Percentiles rank a stretch among this genome's conserved stretches.
Evolutionary conservation across 106 monocot genomes (phyloP).

Genomic region (Xerophyta viscosa): DNA sequence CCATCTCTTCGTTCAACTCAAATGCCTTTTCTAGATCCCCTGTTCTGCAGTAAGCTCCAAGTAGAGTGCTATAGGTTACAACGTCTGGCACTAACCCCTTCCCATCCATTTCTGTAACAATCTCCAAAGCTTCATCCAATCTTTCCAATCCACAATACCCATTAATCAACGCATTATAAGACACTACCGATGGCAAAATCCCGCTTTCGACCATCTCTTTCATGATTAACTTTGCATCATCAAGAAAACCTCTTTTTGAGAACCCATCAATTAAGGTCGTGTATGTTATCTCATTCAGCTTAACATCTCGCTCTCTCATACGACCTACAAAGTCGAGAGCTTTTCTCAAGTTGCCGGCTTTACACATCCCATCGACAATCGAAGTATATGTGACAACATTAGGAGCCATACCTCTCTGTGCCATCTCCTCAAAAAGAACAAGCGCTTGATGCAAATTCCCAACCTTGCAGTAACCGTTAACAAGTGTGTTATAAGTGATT

Average conservation of each 20-base stretch:
- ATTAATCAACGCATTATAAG: constrained; percentile 1
- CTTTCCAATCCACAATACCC: background rate
- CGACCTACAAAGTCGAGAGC: background rate
- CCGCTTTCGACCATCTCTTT: background rate
- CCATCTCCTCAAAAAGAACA: background rate
- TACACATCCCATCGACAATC: background rate
- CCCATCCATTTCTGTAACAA: background rate
- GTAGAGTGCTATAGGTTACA: background rate
- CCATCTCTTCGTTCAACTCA: constrained; percentile 1
- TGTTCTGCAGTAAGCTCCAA: background rate
- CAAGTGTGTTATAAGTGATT: constrained; percentile 1
- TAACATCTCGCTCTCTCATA: background rate
- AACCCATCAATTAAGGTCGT: constrained; percentile 2
- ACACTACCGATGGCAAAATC: background rate
- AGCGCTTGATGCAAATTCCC: background rate
- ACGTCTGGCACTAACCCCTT: constrained; percentile 1
- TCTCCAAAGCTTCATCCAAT: background rate
- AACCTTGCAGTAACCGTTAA: background rate
- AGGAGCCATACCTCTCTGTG: background rate
- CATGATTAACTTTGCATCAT: background rate
- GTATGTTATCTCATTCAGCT: background rate
- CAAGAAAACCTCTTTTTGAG: background rate
- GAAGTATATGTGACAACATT: constrained; percentile 2
- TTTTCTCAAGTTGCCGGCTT: background rate
- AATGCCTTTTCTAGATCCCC: background rate